phyloP scores from a whole-genome alignment of 495 filamentous ascomycete genomes.

The Aspergillus hancockii region DNA sequence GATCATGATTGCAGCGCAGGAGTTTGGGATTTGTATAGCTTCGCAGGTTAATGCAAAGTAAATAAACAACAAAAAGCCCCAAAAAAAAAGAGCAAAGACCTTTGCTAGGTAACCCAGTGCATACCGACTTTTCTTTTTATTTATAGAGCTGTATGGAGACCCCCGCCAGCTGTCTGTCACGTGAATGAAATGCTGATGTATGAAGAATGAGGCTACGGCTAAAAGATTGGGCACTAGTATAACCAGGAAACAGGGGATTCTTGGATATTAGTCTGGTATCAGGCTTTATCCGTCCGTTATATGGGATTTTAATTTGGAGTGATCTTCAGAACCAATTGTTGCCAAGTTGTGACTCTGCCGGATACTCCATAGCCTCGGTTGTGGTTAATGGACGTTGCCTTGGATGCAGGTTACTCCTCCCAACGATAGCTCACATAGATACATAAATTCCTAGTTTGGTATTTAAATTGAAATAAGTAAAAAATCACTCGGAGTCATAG shows the following conservation, averaged over 20 bases:
- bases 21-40: neutral
- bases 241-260: neutral
- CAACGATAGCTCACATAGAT: neutral
- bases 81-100: neutral
- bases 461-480: neutral
- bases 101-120: neutral
- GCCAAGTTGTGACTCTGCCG: neutral
- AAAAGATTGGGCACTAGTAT: conserved; percentile 10
- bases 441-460: neutral
- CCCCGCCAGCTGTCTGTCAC: conserved; percentile 23
- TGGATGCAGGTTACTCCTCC: neutral
- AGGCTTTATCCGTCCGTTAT: neutral
- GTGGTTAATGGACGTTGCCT: conserved; percentile 1
- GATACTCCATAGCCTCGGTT: conserved; percentile 5
- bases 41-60: conserved; percentile 1
- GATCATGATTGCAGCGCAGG: conserved; percentile 34
- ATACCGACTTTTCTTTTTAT: conserved; percentile 16
- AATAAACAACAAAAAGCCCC: neutral
- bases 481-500: conserved; percentile 1
- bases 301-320: neutral
- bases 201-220: conserved; percentile 9
- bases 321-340: conserved; percentile 1
- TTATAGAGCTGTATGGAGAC: conserved; percentile 18
- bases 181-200: conserved; percentile 21
- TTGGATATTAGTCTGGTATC: neutral